phyloP scores from a whole-genome alignment of 164 flowering plant genomes.

The Kalanchoe fedtschenkoi region DNA sequence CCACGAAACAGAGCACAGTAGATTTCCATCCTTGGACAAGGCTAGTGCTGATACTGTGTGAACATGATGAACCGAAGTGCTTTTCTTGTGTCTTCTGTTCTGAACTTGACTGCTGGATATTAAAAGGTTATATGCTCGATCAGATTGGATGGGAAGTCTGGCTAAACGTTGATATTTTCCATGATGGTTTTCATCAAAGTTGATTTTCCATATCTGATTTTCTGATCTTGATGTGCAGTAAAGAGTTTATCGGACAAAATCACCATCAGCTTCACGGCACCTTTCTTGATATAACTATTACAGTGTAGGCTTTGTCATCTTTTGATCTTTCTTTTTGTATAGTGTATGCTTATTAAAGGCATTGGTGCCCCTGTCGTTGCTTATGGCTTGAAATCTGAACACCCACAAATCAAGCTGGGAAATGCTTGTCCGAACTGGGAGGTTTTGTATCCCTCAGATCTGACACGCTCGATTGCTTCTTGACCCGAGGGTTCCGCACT shows the following conservation, averaged over 20 bases:
- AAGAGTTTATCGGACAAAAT: conserved; percentile 37
- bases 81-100: conserved; percentile 58
- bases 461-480: too few species aligned
- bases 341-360: too few species aligned
- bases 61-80: conserved; percentile 78
- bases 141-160: conserved; percentile 66
- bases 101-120: conserved; percentile 55
- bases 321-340: too few species aligned
- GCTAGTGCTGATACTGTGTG: conserved; percentile 76
- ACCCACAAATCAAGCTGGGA: too few species aligned
- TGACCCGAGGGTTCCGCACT: too few species aligned
- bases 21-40: conserved; percentile 39
- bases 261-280: conserved; percentile 68
- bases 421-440: too few species aligned
- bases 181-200: conserved; percentile 11
- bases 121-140: conserved; percentile 38
- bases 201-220: conserved; percentile 68
- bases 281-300: too few species aligned
- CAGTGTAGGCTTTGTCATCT: too few species aligned
- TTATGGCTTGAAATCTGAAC: too few species aligned
- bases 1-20: conserved; percentile 88
- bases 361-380: too few species aligned
- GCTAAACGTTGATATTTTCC: conserved; percentile 35
- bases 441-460: too few species aligned
- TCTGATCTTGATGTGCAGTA: conserved; percentile 81